These are phyloP conservation scores for Rhamnella rubrinervis DNA, from an alignment of 331 rosid genomes.

Conservation along the genomic window DNA sequence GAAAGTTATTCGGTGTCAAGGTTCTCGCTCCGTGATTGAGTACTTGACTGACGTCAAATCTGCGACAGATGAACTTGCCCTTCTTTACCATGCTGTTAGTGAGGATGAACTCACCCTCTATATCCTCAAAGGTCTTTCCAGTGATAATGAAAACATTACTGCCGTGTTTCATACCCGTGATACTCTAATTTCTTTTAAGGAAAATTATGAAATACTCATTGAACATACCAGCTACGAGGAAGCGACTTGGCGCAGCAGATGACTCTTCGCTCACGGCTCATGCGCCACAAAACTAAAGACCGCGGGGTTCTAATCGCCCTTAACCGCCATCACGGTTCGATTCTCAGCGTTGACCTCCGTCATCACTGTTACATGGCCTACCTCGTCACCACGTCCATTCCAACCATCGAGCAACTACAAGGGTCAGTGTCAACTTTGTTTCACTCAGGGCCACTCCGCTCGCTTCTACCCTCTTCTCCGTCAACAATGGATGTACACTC, in stretches of 20 bases:
- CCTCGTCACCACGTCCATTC: no score
- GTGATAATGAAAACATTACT: neutral
- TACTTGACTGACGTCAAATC: neutral
- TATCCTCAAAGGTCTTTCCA: neutral
- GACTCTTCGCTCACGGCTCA: neutral
- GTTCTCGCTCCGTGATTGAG: neutral
- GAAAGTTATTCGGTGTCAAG: neutral
- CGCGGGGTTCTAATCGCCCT: no score
- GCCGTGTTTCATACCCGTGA: neutral
- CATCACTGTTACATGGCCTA: no score
- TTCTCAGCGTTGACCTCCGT: no score
- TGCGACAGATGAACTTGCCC: neutral
- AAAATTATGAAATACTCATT: neutral
- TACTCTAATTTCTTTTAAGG: neutral
- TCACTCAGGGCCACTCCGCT: no score
- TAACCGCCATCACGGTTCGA: no score
- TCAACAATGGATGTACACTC: no score
- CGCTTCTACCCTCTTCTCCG: no score
- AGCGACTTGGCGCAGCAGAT: neutral
- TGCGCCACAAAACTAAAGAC: no score
- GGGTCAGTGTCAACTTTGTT: no score
- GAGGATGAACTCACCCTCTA: neutral
- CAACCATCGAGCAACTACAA: no score
- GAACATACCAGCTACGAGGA: neutral
- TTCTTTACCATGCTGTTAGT: neutral